Evolutionary conservation across 257 asterid genomes (phyloP), one percentile per base, ranked within the genome.

Genomic region (Schizonepeta tenuifolia): DNA sequence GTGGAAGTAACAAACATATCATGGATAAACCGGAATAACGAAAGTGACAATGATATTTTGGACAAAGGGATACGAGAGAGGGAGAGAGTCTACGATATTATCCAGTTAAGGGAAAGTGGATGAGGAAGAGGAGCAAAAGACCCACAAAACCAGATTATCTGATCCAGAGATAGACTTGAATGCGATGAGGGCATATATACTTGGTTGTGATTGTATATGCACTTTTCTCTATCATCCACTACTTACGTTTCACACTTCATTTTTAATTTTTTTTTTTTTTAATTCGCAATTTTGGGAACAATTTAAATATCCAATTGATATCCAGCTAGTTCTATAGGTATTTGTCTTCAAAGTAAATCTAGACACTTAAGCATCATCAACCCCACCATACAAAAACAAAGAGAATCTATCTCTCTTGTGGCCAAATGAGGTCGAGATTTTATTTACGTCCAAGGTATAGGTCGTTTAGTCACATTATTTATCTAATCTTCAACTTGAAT

Each of bases 91-190:
- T 18, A 62, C 72, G 83, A 81, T 82, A 75, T 86, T 86, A 87
- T 88, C 92, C 84, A 81, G 67, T 67, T 80, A 81, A 47, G 78
- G 74, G 79, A 78, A 67, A 80, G 36, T 58, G 70, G 82, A 77
- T 83, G 86, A 73, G 82, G 74, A 75, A 78, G 70, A 65, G 44
- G 54, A 79, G 78, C 76, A 82, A 76, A 71, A 70, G 84, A 73
- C 90, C 87, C 83, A 86, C 83, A 59, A 63, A 63, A 66, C 74
- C 68, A 73, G 83, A 72, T 80, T 80, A 83, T 86, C 86, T 76
- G 76, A 84, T 84, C 86, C 77, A 70, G 20, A 78, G 76, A 71
- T 72, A 75, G 72, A 77, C 65, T 83, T 77, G 77, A 22, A 80
- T 82, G 72, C 72, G 73, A 59, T 72, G 77, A 79, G 69, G 67